phyloP scores from a whole-genome alignment of 352 stramenopile genomes.

The Phytophthora pisi region DNA sequence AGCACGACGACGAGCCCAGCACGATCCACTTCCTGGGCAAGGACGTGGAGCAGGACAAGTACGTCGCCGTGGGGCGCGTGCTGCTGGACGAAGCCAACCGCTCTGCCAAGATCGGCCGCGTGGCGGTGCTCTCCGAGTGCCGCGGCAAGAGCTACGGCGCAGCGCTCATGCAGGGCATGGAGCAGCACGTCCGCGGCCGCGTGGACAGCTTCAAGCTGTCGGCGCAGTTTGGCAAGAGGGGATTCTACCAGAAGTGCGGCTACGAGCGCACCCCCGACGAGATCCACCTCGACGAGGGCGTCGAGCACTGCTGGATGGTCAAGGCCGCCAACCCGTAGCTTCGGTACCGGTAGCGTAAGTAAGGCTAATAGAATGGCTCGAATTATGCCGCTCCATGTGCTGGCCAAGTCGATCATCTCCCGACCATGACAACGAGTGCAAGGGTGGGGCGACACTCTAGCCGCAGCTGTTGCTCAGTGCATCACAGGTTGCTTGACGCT shows the following conservation, averaged over 20 bases:
- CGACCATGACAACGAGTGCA: neutral
- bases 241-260: slow-evolving; percentile 42
- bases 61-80: slow-evolving; percentile 53
- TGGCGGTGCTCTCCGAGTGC: slow-evolving; percentile 60
- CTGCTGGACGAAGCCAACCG: slow-evolving; percentile 36
- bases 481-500: slow-evolving; percentile 9
- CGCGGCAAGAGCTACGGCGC: slow-evolving; percentile 61
- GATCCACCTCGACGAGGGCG: slow-evolving; percentile 39
- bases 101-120: slow-evolving; percentile 60
- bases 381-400: neutral
- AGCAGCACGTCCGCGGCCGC: slow-evolving; percentile 33
- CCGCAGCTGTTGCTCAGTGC: slow-evolving; percentile 1
- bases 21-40: slow-evolving; percentile 66
- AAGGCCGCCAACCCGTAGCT: slow-evolving; percentile 27
- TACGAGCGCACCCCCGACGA: slow-evolving; percentile 34
- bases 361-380: slow-evolving; percentile 11
- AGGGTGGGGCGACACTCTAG: neutral
- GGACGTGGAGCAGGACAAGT: slow-evolving; percentile 56
- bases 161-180: slow-evolving; percentile 47
- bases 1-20: slow-evolving; percentile 45
- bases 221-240: slow-evolving; percentile 41
- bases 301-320: slow-evolving; percentile 42
- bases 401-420: neutral
- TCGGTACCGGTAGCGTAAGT: no score
- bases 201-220: slow-evolving; percentile 51